phyloP scores from a whole-genome alignment of 768 basidiomycete species.

The Psilocybe cyanescens region DNA sequence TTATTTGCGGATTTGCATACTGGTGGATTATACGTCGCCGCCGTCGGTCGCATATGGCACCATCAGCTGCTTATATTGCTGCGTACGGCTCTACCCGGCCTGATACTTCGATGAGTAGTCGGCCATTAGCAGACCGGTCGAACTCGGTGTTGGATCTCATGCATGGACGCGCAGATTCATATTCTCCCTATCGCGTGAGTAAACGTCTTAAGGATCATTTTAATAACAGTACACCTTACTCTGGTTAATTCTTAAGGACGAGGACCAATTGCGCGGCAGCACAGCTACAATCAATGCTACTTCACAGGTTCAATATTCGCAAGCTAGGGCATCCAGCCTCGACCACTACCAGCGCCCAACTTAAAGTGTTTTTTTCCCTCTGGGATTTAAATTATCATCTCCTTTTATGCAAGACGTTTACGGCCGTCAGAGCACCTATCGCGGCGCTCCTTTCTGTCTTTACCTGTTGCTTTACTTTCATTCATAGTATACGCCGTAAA shows the following conservation, averaged over 20 bases:
- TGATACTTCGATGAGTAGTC: slow-evolving; percentile 16
- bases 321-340: slow-evolving; percentile 2
- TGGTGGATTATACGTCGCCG: slow-evolving; percentile 18
- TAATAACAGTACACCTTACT: background rate
- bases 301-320: background rate
- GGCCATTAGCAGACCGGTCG: slow-evolving; percentile 13
- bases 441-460: background rate
- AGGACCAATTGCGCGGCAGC: background rate
- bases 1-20: slow-evolving; percentile 27
- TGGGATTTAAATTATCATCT: no score
- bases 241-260: background rate
- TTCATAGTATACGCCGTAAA: background rate
- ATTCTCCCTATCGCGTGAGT: slow-evolving; percentile 2
- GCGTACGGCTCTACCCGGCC: slow-evolving; percentile 14
- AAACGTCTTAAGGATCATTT: background rate
- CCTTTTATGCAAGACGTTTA: background rate
- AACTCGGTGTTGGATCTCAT: background rate
- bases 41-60: slow-evolving; percentile 14
- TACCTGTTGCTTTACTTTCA: background rate
- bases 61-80: slow-evolving; percentile 21
- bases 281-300: background rate
- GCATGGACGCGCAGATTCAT: background rate
- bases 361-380: background rate
- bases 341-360: background rate
- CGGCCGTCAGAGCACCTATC: background rate